Conservation (phyloP, 106 monocot genomes). For the Dendrobium officinale region DNA sequence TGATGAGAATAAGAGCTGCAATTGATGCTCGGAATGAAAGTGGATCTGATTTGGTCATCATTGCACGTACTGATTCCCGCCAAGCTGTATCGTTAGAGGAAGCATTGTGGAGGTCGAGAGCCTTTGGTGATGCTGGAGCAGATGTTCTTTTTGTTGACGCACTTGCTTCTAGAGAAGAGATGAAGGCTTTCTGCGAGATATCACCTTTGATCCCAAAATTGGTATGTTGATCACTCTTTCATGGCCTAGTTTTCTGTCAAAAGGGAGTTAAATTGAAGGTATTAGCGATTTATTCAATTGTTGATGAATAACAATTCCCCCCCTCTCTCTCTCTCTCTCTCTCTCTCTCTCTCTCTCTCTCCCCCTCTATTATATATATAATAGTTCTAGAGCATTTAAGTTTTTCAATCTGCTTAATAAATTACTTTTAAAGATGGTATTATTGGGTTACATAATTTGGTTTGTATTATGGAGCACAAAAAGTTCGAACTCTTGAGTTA, state of each 20-base stretch:
- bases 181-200: conserved; percentile 85
- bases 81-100: conserved; percentile 90
- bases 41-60: conserved; percentile 90
- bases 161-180: conserved; percentile 85
- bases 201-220: conserved; percentile 86
- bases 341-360: too few relatives aligned
- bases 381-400: too few relatives aligned
- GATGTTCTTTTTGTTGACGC: conserved; percentile 97
- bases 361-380: too few relatives aligned
- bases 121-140: conserved; percentile 96
- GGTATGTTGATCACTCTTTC: conserved; percentile 29
- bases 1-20: conserved; percentile 88
- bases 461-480: too few relatives aligned
- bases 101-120: conserved; percentile 77
- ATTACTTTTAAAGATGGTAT: too few relatives aligned
- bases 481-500: too few relatives aligned
- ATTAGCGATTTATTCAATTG: background rate
- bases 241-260: background rate
- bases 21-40: conserved; percentile 88
- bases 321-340: too few relatives aligned
- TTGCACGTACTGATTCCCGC: conserved; percentile 84
- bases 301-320: background rate
- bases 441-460: too few relatives aligned
- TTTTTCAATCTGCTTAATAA: too few relatives aligned
- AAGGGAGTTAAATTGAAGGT: background rate